Evolutionary conservation across 2,329 filamentous ascomycete species (phyloP).

Genomic region (Purpureocillium takamizusanense): DNA sequence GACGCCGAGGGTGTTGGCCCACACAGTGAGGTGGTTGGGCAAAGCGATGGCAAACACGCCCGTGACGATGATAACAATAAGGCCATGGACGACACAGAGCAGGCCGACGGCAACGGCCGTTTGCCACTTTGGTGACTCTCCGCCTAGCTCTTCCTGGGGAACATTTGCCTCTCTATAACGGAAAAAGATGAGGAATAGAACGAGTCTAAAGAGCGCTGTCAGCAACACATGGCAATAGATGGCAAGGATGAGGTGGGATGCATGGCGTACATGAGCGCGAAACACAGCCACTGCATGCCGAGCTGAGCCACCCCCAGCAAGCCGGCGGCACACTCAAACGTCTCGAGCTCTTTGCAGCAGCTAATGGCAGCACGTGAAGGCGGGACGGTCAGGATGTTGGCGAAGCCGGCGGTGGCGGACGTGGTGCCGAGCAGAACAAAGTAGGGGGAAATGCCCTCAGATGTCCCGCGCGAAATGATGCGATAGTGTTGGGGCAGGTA

Average conservation of each 20-base stretch:
- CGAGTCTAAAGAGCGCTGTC: constrained; percentile 49
- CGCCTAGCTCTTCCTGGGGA: constrained; percentile 38
- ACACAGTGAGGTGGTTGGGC: constrained; percentile 57
- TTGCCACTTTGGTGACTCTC: constrained; percentile 58
- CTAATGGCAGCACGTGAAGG: constrained; percentile 72
- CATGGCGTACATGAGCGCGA: constrained; percentile 67
- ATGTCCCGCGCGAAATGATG: constrained; percentile 76
- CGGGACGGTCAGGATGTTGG: constrained; percentile 86
- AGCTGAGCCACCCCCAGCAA: constrained; percentile 86
- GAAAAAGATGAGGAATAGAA: constrained; percentile 94
- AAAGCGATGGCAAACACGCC: constrained; percentile 56
- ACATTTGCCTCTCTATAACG: constrained; percentile 50
- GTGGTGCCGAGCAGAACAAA: constrained; percentile 92
- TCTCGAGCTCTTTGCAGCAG: constrained; percentile 76
- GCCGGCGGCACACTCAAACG: constrained; percentile 76
- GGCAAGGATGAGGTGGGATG: too few species aligned
- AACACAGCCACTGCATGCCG: constrained; percentile 85
- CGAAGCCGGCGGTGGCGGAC: constrained; percentile 79
- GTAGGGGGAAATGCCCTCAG: constrained; percentile 90
- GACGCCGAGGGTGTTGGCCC: constrained; percentile 81
- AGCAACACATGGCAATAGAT: too few species aligned
- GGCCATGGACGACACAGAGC: constrained; percentile 64
- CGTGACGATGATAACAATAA: constrained; percentile 61
- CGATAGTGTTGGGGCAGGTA: constrained; percentile 93
- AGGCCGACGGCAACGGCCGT: constrained; percentile 70